Evolutionary conservation across 768 basidiomycete genomes (phyloP), one percentile per base, ranked within the genome.

Genomic region (Phlebiopsis gigantea): DNA sequence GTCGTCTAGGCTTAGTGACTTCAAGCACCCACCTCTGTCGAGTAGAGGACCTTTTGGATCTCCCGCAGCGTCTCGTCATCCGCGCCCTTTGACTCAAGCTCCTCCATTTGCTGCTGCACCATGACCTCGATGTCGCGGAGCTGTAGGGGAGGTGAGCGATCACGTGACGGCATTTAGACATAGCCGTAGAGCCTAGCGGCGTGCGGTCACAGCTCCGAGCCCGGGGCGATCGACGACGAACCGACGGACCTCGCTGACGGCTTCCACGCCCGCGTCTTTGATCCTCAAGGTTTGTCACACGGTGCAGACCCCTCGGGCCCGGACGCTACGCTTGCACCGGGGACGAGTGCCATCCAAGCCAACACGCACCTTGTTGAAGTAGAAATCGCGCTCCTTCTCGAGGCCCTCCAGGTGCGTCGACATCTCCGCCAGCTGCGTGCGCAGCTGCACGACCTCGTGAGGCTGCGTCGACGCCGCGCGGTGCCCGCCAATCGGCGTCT

Each of bases 351-450:
- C n/a, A n/a, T n/a, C n/a, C n/a, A n/a, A n/a, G n/a, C n/a, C n/a
- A n/a, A n/a, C n/a, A 64, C 79, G 46, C 63, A 96, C 95, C 83
- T 98, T 99, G 66, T 89, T 86, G 71, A 98, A 99, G 73, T 99
- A 99, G 72, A 99, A 98, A 70, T 98, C 95, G 46, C 95, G 77
- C 73, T 99, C 97, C 77, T 94, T 98, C 78, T 98, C 94, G 39
- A 98, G 75, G 1, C 91, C 90, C 68, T 95, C 93, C 61, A 97
- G 75, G 66, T 92, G 88, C 0, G 76, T 69, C 31, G 83, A 82
- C 76, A 97, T 78, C 60, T 98, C 97, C 60, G 82, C 79, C 55
- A 97, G 75, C 71, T 98, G 92, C 0, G 75, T 72, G 60, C 88
- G 89, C 55, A 96, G 73, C 60, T 83, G 77, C 6, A 94, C 67